phyloP scores from a whole-genome alignment of 345 rosid genomes.

The Aquilaria sinensis region DNA sequence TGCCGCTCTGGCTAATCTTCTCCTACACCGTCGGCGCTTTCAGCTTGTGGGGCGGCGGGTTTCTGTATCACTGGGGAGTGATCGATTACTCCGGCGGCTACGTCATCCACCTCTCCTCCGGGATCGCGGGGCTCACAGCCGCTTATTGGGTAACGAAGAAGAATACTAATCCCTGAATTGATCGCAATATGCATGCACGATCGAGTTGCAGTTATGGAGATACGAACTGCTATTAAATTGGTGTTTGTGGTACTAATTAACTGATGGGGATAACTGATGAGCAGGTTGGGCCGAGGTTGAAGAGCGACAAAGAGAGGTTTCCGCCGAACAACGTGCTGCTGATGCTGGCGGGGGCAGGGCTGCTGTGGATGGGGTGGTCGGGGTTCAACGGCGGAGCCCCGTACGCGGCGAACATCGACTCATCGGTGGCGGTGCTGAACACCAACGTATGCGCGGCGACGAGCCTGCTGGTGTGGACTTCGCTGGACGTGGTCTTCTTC shows the following conservation, averaged over 20 bases:
- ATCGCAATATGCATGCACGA: no score
- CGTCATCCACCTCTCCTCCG: conserved; percentile 77
- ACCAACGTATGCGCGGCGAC: conserved; percentile 87
- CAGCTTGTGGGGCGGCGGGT: conserved; percentile 80
- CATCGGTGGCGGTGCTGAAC: conserved; percentile 73
- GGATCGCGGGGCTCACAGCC: conserved; percentile 68
- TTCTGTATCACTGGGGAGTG: conserved; percentile 73
- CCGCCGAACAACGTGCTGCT: conserved; percentile 88
- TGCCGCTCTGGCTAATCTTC: conserved; percentile 66
- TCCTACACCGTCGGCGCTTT: conserved; percentile 82
- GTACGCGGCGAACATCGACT: conserved; percentile 64
- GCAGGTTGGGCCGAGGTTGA: conserved; percentile 85
- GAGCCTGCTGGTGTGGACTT: conserved; percentile 87
- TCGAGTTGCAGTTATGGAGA: no score
- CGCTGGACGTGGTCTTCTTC: conserved; percentile 75
- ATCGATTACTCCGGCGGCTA: conserved; percentile 84
- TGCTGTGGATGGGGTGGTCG: conserved; percentile 97
- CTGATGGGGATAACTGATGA: no score
- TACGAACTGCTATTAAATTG: no score
- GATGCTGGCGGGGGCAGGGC: conserved; percentile 94
- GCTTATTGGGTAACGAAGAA: conserved; percentile 59
- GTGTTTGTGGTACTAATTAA: no score
- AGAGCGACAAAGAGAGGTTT: conserved; percentile 78
- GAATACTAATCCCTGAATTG: no score
- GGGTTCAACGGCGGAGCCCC: conserved; percentile 98